Percentiles rank a stretch among this genome's conserved stretches.
phyloP scores from a whole-genome alignment of 495 filamentous ascomycete species.

The Parachaetomium inaequale region DNA sequence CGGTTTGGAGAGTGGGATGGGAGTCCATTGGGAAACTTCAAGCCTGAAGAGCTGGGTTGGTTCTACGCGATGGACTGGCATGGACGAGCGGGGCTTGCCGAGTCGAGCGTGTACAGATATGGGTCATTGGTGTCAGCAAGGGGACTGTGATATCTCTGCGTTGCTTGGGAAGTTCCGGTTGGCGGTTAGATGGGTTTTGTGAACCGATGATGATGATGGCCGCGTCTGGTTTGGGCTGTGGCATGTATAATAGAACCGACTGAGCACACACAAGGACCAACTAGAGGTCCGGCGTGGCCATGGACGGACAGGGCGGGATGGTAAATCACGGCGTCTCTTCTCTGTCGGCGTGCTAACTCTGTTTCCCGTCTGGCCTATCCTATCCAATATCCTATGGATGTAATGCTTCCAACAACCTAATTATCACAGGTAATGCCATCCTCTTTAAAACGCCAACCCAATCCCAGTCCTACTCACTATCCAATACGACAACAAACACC shows the following conservation, averaged over 20 bases:
- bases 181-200: not conserved
- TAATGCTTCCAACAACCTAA: not conserved
- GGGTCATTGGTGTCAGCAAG: too few relatives aligned
- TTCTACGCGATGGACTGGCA: not conserved
- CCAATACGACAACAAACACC: not conserved
- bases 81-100: not conserved
- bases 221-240: not conserved
- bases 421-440: not conserved
- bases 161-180: conserved; percentile 4
- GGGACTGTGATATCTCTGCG: not conserved
- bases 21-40: too few relatives aligned
- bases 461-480: not conserved
- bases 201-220: not conserved
- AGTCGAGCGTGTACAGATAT: conserved; percentile 1
- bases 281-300: conserved; percentile 18
- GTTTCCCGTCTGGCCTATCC: not conserved
- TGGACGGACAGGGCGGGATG: not conserved
- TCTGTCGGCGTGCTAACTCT: not conserved
- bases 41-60: too few relatives aligned
- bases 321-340: conserved; percentile 15
- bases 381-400: not conserved
- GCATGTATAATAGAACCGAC: conserved; percentile 9
- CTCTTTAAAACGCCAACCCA: not conserved
- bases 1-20: too few relatives aligned
- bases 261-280: not conserved